Base-by-base conservation (phyloP, 768 basidiomycete species). In the Coprinopsis strossmayeri region DNA sequence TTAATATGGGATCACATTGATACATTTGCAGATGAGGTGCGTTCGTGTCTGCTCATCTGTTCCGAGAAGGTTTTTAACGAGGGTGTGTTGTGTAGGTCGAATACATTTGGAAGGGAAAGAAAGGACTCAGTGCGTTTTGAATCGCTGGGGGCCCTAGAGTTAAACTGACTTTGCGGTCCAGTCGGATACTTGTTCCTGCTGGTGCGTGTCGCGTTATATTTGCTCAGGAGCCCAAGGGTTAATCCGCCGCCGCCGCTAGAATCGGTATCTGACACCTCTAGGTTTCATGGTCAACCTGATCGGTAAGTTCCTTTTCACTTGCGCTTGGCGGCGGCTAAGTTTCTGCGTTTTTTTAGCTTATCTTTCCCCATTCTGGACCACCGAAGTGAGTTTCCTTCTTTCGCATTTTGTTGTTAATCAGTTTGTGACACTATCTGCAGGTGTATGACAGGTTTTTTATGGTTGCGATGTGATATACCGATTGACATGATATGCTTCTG, bases 221-320 rank as follows among this genome's bases (percentile, higher is more conserved):
- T 12, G 18, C 3, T 39, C 3, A 7, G 9, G 9, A 9, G 17
- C 5, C 17, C 17, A 9, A 17, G 12, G n/a, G 9, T 15, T 32
- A 32, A 32, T 32, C 30, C 30, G 9, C 25, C 24, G 3, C 43
- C 12, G 3, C 27, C 15, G 3, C 11, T 18, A 84, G 81, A 84
- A 83, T 55, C 76, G 82, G 21, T 84, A 84, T 55, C 61, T 83
- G 17, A 81, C 77, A 0, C 81, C 81, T 0, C 62, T 83, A 2
- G 78, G 77, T 0, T 84, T 84, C 57, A 72, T 82, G 15, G 59
- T 82, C 38, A 81, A 82, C 50, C 56, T 82, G 11, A 72, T 64
- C 48, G 77, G 72, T 70, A 56, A 46, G 55, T 24, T 25, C 3
- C 38, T n/a, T n/a, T n/a, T 24, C 26, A 35, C 2, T n/a, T 13